Evolutionary conservation across 345 rosid species (phyloP).

Genomic region (Eucalyptus marginata): DNA sequence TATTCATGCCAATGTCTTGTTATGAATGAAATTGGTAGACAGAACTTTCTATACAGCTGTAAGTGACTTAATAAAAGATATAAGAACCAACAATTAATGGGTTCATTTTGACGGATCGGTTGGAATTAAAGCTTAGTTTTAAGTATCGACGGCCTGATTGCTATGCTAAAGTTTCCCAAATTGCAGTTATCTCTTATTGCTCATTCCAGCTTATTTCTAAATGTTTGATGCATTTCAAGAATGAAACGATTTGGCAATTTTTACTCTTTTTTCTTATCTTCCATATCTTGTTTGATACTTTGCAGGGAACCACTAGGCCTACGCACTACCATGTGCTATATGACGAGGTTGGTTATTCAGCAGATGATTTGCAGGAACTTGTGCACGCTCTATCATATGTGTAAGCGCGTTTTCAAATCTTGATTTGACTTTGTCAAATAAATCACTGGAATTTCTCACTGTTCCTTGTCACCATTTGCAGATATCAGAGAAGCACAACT

Average conservation of each 20-base stretch:
- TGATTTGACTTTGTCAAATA: not conserved
- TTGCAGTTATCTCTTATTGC: not conserved
- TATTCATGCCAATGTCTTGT: not conserved
- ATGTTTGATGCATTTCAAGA: not conserved
- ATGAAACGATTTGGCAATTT: not conserved
- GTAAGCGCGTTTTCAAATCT: not conserved
- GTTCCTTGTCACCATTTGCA: slow-evolving; percentile 6
- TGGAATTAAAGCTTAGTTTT: not conserved
- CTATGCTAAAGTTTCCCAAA: not conserved
- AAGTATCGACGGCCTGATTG: not conserved
- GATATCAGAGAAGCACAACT: slow-evolving; percentile 85
- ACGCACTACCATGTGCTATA: slow-evolving; percentile 8
- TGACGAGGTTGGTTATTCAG: not conserved
- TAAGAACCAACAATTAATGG: not conserved
- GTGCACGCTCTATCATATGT: slow-evolving; percentile 5
- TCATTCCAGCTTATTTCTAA: not conserved
- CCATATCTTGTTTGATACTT: not conserved
- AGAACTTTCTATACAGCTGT: not conserved
- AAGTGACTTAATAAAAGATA: not conserved
- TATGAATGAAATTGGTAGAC: not conserved
- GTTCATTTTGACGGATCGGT: not conserved
- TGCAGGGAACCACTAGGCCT: slow-evolving; percentile 6
- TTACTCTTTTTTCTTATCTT: not conserved
- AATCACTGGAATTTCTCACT: not conserved
- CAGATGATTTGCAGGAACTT: slow-evolving; percentile 5